Evolutionary conservation across 139 green algal species (phyloP), one percentile per base, ranked within the genome.

Genomic region (Chlamydomonas incerta): DNA sequence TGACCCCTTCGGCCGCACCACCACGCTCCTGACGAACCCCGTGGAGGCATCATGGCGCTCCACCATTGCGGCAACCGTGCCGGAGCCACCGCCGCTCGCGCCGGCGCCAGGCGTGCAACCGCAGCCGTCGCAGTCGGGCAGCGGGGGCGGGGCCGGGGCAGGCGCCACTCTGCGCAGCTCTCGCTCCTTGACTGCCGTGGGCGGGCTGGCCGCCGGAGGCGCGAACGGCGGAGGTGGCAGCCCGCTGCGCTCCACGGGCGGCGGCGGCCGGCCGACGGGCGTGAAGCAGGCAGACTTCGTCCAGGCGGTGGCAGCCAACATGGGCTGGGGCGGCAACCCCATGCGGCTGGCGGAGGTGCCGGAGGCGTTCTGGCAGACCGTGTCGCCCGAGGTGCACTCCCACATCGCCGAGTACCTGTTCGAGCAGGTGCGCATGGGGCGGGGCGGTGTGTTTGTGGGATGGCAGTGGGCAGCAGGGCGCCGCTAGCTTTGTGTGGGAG

Each of bases 351-450:
- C 71, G 34, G 87, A 92, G 80, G 88, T 89, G 65, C 88, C 88
- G 24, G 77, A 87, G 66, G n/a, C 24, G 4, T 92, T 92, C 74
- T 92, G 88, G 88, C 62, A 74, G 18, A 92, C 88, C 14, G 85
- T 92, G 62, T 83, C 88, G 24, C 84, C 84, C 0, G 74, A 81
- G 67, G 84, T 89, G 58, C 88, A 92, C 60, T 81, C 86, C 1
- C 77, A 89, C 62, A 89, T 92, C 71, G 24, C 74, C 1, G 77
- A 92, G 80, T 88, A 88, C 60, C 18, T 87, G 31, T 89, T 89
- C 37, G 77, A 89, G 11, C 85, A 89, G 85, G 85, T 88, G 35
- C 31, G 69, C 3, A 11, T 17, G 55, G 9, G 24, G 52, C n/a
- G n/a, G n/a, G 4, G 6, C 31, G 9, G 9, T 29, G 50, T 31